Percentiles rank a stretch among this genome's conserved stretches.
Conservation (phyloP, 1,284 basidiomycete species). For the Phellinidium pouzarii region DNA sequence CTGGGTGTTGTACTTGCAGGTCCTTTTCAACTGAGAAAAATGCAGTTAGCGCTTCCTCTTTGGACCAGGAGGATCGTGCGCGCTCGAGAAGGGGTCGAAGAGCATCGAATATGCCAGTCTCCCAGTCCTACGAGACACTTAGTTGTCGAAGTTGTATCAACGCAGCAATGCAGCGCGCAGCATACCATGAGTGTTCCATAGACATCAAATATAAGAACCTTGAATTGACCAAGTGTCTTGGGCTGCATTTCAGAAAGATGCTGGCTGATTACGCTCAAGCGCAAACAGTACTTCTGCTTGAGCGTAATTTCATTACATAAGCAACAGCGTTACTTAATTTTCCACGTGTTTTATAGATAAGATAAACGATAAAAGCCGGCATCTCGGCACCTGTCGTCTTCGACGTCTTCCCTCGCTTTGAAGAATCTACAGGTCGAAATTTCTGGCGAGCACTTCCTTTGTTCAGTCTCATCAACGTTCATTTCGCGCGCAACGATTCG, state of each 20-base stretch:
- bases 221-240: constrained; percentile 37
- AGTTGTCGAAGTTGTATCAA: background rate
- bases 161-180: too few relatives aligned
- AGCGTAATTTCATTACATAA: too few relatives aligned
- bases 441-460: background rate
- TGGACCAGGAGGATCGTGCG: constrained; percentile 39
- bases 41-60: constrained; percentile 44
- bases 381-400: background rate
- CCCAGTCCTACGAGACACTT: constrained; percentile 52
- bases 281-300: too few relatives aligned
- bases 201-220: constrained; percentile 56
- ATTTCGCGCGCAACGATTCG: background rate
- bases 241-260: constrained; percentile 5
- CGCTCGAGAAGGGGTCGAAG: constrained; percentile 46
- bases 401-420: background rate
- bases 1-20: constrained; percentile 50
- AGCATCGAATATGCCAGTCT: constrained; percentile 50
- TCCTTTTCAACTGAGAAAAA: constrained; percentile 50
- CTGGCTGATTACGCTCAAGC: too few relatives aligned
- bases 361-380: background rate
- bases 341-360: too few relatives aligned
- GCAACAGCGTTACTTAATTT: too few relatives aligned
- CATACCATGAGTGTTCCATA: constrained; percentile 62
- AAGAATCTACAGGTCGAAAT: too few relatives aligned
- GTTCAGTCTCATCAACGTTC: background rate